Conservation (phyloP, 2,329 filamentous ascomycete genomes). For the Calonectria fujianensis region DNA sequence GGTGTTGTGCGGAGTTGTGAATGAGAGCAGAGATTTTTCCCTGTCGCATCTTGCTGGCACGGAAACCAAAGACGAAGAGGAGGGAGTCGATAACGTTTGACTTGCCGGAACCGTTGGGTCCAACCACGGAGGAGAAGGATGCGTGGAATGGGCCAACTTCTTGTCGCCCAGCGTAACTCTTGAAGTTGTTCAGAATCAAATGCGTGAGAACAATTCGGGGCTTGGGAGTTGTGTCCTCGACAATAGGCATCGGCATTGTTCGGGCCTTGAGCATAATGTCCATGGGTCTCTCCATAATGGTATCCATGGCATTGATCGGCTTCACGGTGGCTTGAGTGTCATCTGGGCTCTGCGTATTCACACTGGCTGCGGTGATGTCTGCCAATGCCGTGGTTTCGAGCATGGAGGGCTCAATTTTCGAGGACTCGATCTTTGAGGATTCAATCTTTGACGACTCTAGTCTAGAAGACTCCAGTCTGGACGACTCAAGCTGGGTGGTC, state of each 20-base stretch:
- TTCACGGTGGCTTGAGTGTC: conserved; percentile 70
- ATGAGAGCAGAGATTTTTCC: conserved; percentile 98
- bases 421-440: conserved; percentile 64
- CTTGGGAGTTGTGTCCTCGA: conserved; percentile 86
- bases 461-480: conserved; percentile 56
- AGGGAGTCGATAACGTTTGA: conserved; percentile 99
- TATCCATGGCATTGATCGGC: conserved; percentile 85
- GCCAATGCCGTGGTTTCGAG: conserved; percentile 76
- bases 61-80: conserved; percentile 99
- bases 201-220: conserved; percentile 94
- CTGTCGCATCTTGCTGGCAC: conserved; percentile 99
- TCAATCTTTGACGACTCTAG: conserved; percentile 56
- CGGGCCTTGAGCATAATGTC: conserved; percentile 94
- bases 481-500: conserved; percentile 65
- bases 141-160: conserved; percentile 97
- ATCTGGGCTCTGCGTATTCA: conserved; percentile 69
- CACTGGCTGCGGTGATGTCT: conserved; percentile 81
- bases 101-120: conserved; percentile 98
- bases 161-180: conserved; percentile 97
- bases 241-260: conserved; percentile 78
- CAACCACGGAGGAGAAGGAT: conserved; percentile 98
- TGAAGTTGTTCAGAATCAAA: conserved; percentile 96
- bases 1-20: conserved; percentile 93
- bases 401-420: conserved; percentile 5
- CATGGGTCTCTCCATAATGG: conserved; percentile 90